Evolutionary conservation across 441 rosid species (phyloP).

Genomic region (Gossypium davidsonii): DNA sequence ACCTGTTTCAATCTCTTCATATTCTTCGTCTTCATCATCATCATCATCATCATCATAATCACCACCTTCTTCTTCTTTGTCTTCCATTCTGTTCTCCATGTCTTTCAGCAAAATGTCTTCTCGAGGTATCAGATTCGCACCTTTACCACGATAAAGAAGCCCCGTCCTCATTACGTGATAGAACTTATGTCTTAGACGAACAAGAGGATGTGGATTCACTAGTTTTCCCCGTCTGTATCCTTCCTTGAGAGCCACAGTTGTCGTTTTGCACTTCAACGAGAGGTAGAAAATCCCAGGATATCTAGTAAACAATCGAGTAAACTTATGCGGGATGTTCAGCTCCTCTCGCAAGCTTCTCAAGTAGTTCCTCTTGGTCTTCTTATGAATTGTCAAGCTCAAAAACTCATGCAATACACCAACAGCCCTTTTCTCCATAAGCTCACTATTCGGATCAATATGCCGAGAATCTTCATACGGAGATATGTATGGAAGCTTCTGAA

Average conservation of each 20-base stretch:
- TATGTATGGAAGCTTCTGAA: slow-evolving; percentile 85
- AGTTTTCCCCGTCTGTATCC: slow-evolving; percentile 73
- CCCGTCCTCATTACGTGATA: slow-evolving; percentile 91
- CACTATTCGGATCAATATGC: slow-evolving; percentile 65
- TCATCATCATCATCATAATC: slow-evolving; percentile 23
- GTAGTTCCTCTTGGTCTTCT: slow-evolving; percentile 95
- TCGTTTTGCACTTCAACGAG: slow-evolving; percentile 88
- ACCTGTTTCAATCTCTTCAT: slow-evolving; percentile 34
- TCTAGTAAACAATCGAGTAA: slow-evolving; percentile 81
- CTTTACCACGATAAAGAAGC: slow-evolving; percentile 69
- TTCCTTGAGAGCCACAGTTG: slow-evolving; percentile 79
- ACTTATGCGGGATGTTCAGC: slow-evolving; percentile 74
- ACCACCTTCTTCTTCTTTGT: slow-evolving; percentile 39
- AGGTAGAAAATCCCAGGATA: slow-evolving; percentile 96
- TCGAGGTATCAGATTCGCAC: slow-evolving; percentile 38
- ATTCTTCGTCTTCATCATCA: slow-evolving; percentile 49
- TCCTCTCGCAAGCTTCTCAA: slow-evolving; percentile 81
- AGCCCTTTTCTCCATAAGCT: slow-evolving; percentile 93
- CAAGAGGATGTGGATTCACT: slow-evolving; percentile 77
- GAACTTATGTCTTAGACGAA: slow-evolving; percentile 58
- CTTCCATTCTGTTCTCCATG: slow-evolving; percentile 28
- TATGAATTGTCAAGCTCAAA: slow-evolving; percentile 80
- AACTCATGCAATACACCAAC: slow-evolving; percentile 88
- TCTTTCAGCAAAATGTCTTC: slow-evolving; percentile 42
- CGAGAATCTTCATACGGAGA: slow-evolving; percentile 84